phyloP scores from a whole-genome alignment of 2,329 filamentous ascomycete genomes.

The Blastomyces percursus region DNA sequence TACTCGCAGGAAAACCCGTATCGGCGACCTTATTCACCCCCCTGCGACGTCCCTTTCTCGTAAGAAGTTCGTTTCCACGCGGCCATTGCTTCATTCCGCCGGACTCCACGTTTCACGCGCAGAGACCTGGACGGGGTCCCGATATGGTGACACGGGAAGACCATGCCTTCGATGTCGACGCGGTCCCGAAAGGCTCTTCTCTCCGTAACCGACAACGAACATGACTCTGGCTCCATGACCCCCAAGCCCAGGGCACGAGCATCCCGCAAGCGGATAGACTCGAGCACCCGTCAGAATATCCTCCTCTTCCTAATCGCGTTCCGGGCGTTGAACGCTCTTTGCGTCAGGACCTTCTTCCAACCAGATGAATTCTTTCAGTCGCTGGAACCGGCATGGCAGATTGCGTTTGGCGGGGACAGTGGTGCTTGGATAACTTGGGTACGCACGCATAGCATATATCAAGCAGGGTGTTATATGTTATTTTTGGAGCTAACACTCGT shows the following conservation, averaged over 20 bases:
- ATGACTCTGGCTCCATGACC: neutral
- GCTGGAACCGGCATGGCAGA: constrained; percentile 83
- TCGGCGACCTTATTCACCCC: neutral
- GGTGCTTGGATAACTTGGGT: constrained; percentile 97
- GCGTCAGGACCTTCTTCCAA: constrained; percentile 84
- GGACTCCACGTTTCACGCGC: neutral
- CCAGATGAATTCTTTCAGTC: constrained; percentile 97
- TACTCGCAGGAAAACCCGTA: neutral
- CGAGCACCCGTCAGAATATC: constrained; percentile 14
- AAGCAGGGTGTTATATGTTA: neutral
- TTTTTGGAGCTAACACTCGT: neutral
- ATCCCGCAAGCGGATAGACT: neutral
- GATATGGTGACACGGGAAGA: neutral
- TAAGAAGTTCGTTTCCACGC: neutral
- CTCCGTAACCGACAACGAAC: neutral
- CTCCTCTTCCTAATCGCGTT: constrained; percentile 48
- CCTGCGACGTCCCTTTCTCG: neutral
- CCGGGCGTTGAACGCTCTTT: constrained; percentile 69
- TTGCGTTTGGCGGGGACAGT: constrained; percentile 65
- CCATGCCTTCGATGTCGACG: neutral
- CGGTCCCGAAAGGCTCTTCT: neutral
- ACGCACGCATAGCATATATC: constrained; percentile 25
- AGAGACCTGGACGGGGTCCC: neutral
- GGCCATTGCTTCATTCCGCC: neutral
- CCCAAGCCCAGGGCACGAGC: neutral